phyloP scores from a whole-genome alignment of 768 basidiomycete genomes.

The Antrodiella citrinella region DNA sequence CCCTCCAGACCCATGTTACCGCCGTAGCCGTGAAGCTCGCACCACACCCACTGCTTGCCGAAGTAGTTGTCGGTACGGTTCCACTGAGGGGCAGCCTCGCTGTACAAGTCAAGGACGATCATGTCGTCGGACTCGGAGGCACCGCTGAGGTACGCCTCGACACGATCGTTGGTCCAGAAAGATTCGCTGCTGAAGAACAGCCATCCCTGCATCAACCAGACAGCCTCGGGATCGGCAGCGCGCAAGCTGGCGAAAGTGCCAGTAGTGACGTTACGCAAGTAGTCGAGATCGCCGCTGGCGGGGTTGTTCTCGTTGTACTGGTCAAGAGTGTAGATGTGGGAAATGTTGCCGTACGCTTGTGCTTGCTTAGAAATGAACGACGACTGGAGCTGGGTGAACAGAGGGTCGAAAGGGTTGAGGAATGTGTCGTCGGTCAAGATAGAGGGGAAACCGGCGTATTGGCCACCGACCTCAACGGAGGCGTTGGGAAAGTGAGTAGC shows the following conservation, averaged over 20 bases:
- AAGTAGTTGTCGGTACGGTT: constrained; percentile 30
- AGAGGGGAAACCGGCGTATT: constrained; percentile 28
- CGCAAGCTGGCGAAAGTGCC: constrained; percentile 29
- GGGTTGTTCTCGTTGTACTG: constrained; percentile 37
- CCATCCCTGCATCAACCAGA: constrained; percentile 38
- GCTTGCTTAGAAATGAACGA: constrained; percentile 32
- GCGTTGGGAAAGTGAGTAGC: constrained; percentile 25
- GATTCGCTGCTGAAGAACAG: constrained; percentile 27
- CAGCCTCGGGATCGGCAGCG: constrained; percentile 30
- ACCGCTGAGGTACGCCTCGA: constrained; percentile 32
- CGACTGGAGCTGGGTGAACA: constrained; percentile 28
- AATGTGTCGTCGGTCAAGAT: constrained; percentile 29
- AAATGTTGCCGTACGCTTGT: constrained; percentile 28
- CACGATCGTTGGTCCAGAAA: constrained; percentile 33
- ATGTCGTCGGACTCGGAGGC: constrained; percentile 28
- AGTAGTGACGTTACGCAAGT: constrained; percentile 26
- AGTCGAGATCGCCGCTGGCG: constrained; percentile 24
- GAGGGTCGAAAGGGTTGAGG: constrained; percentile 32
- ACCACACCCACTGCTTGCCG: constrained; percentile 35
- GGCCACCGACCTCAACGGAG: constrained; percentile 26
- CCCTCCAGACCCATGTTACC: constrained; percentile 29
- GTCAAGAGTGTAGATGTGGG: constrained; percentile 37
- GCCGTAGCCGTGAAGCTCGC: constrained; percentile 32
- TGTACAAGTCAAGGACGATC: constrained; percentile 34
- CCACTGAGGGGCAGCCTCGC: constrained; percentile 34